These are phyloP conservation scores for Metschnikowia drakensbergensis DNA, from an alignment of 805 yeast genomes.

Conservation along the genomic window DNA sequence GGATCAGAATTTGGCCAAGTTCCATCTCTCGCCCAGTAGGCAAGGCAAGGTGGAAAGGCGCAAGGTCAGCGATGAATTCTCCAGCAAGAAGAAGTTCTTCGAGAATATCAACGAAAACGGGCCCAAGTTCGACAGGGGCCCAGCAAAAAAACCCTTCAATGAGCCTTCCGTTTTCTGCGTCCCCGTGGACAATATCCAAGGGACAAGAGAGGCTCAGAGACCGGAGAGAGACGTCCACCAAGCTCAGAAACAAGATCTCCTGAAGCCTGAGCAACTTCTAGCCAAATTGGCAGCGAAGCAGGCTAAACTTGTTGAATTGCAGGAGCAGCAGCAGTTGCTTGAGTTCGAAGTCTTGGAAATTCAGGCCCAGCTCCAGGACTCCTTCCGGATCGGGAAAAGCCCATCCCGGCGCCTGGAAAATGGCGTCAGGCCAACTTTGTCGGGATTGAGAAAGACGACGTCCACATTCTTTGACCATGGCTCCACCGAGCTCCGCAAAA, in stretches of 20 bases:
- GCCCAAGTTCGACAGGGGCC: not conserved
- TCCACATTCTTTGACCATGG: constrained; percentile 11
- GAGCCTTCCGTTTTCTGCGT: constrained; percentile 2
- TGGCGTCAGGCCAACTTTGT: not conserved
- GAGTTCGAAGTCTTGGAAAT: constrained; percentile 34
- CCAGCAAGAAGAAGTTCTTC: constrained; percentile 1
- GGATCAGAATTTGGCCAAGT: constrained; percentile 8
- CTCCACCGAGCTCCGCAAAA: constrained; percentile 3
- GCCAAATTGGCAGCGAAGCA: constrained; percentile 47
- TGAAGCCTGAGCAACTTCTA: constrained; percentile 6
- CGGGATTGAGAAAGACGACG: constrained; percentile 5
- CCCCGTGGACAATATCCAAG: no score
- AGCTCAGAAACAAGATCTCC: not conserved
- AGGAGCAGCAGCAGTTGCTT: constrained; percentile 33
- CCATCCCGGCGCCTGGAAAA: not conserved
- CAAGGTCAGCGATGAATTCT: constrained; percentile 3
- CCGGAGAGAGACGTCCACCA: not conserved
- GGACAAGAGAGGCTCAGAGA: not conserved
- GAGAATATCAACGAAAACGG: not conserved
- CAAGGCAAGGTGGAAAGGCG: not conserved
- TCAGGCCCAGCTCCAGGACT: constrained; percentile 17
- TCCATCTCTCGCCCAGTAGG: constrained; percentile 6
- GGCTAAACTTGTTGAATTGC: constrained; percentile 48
- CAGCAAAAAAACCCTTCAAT: not conserved
- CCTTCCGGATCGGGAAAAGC: not conserved